Conservation (phyloP, 345 rosid species). For the Citrus glauca region DNA sequence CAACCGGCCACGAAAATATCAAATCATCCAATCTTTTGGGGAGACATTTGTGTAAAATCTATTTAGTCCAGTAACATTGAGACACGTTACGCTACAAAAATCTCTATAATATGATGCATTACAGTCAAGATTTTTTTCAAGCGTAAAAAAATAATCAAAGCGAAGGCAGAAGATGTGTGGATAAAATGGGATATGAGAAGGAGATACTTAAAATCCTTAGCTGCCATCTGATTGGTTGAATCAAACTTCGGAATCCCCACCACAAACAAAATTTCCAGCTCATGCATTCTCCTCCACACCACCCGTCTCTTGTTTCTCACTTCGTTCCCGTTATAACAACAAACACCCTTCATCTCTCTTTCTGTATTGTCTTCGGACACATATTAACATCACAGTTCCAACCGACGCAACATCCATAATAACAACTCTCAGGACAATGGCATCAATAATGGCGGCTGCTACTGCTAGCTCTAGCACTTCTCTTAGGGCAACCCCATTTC, state of each 20-base stretch:
- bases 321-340: conserved; percentile 20
- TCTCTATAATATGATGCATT: neutral
- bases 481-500: conserved; percentile 60
- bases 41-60: neutral
- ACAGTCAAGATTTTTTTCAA: neutral
- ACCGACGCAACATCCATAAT: neutral
- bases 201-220: conserved; percentile 64
- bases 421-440: conserved; percentile 25
- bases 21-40: neutral
- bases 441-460: conserved; percentile 45
- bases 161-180: conserved; percentile 41
- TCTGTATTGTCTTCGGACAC: neutral
- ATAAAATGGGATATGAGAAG: conserved; percentile 53
- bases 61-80: neutral
- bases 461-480: conserved; percentile 63
- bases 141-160: neutral
- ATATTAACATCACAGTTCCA: neutral
- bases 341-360: conserved; percentile 9
- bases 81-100: neutral
- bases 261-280: conserved; percentile 16
- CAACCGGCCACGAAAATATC: too few relatives aligned
- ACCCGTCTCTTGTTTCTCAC: conserved; percentile 10
- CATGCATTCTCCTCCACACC: conserved; percentile 28
- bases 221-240: conserved; percentile 54
- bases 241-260: conserved; percentile 35